phyloP scores from a whole-genome alignment of 768 basidiomycete genomes.

The Psilocybe cubensis region DNA sequence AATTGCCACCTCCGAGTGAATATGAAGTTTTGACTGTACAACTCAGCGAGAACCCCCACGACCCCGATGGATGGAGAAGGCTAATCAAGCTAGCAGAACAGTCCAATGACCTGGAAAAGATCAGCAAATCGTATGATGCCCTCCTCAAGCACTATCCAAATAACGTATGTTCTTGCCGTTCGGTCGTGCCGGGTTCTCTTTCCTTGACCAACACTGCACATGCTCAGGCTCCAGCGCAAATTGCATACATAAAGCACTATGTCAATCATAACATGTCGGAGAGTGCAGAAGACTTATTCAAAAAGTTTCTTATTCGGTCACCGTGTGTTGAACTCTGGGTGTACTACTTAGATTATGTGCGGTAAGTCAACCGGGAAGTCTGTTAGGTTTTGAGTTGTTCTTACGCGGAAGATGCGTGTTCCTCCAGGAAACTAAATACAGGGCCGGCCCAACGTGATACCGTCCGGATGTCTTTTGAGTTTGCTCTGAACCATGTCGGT shows the following conservation, averaged over 20 bases:
- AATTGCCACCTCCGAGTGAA: conserved; percentile 57
- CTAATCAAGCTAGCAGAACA: conserved; percentile 79
- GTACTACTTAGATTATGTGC: conserved; percentile 92
- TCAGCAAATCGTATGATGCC: conserved; percentile 81
- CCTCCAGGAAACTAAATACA: conserved; percentile 75
- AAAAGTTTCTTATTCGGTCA: conserved; percentile 80
- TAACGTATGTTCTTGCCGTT: conserved; percentile 55
- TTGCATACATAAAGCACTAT: conserved; percentile 82
- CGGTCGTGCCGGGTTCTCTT: neutral
- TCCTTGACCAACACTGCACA: conserved; percentile 8
- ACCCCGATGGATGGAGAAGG: conserved; percentile 79
- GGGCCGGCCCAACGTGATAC: conserved; percentile 71
- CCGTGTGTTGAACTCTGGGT: conserved; percentile 92
- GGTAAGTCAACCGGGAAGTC: conserved; percentile 49
- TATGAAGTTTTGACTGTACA: conserved; percentile 67
- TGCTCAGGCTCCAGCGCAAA: conserved; percentile 76
- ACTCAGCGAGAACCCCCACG: conserved; percentile 68
- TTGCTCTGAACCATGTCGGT: conserved; percentile 85
- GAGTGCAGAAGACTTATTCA: conserved; percentile 88
- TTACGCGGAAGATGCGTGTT: conserved; percentile 13
- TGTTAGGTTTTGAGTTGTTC: conserved; percentile 9
- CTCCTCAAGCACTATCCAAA: conserved; percentile 89
- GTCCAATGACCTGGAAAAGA: conserved; percentile 76
- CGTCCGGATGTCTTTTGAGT: conserved; percentile 90
- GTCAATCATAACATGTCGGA: conserved; percentile 67